These are phyloP conservation scores for Hyphopichia wangnamkhiaoensis DNA, from an alignment of 1,139 yeast genomes.

Conservation along the genomic window DNA sequence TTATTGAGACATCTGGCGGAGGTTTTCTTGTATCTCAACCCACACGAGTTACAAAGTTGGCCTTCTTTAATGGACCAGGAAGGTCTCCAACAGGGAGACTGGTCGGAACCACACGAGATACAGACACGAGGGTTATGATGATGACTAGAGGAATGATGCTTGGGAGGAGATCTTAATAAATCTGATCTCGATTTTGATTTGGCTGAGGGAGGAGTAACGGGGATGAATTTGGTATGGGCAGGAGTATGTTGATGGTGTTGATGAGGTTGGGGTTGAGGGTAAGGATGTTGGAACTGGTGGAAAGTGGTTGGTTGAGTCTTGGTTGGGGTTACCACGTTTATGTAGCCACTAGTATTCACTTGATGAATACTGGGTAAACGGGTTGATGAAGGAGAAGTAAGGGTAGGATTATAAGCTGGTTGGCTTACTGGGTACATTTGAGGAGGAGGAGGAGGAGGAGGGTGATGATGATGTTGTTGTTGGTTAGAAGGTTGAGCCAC, in stretches of 20 bases:
- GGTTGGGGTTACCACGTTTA: constrained; percentile 13
- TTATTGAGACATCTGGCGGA: constrained; percentile 82
- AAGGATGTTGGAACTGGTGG: constrained; percentile 14
- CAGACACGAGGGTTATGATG: constrained; percentile 57
- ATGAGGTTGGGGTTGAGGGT: constrained; percentile 8
- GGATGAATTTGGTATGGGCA: constrained; percentile 37
- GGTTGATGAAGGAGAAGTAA: constrained; percentile 14
- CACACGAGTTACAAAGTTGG: constrained; percentile 95
- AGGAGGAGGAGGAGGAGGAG: constrained; percentile 7
- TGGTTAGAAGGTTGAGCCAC: constrained; percentile 1
- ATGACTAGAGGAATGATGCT: constrained; percentile 10
- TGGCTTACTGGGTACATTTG: constrained; percentile 7
- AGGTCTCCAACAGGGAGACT: constrained; percentile 98
- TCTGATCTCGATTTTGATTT: constrained; percentile 33
- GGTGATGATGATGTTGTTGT: constrained; percentile 4
- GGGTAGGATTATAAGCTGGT: constrained; percentile 9
- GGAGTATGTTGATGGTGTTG: no score
- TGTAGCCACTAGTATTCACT: constrained; percentile 10
- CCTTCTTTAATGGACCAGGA: constrained; percentile 90
- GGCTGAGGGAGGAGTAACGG: constrained; percentile 46
- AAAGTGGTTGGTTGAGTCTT: constrained; percentile 9
- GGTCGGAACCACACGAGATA: constrained; percentile 87
- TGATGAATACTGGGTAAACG: constrained; percentile 12
- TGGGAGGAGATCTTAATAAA: constrained; percentile 38
- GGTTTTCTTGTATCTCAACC: constrained; percentile 90